Evolutionary conservation across 139 green algal species (phyloP), one percentile per base, ranked within the genome.

Genomic region (Pycnococcus provasolii): DNA sequence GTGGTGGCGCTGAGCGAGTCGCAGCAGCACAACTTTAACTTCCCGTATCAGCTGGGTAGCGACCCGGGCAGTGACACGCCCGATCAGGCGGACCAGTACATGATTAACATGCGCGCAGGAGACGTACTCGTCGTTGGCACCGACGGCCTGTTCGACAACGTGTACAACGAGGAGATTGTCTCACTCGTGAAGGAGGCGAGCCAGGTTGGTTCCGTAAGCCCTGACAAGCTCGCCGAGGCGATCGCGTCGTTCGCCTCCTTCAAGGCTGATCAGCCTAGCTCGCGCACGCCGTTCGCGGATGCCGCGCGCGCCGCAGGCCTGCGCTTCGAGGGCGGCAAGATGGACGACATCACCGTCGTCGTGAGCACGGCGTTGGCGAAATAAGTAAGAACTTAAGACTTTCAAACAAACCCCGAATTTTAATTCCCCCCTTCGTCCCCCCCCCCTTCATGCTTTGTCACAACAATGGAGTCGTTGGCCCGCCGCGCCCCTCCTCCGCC

Each of bases 11-110:
- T 88, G 68, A 91, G 81, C 4, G 89, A 88, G 1, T 80, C 87
- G 61, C 91, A 97, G 83, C 90, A 98, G 80, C 91, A 97, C 77
- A 78, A 79, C 64, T 99, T 99, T 84, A 98, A 99, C 84, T 99
- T 95, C 64, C 93, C 93, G 15, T 98, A 84, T 84, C 79, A 85
- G 65, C 58, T 84, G n/a, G 77, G 73, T 53, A 68, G 64, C 53
- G 60, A 74, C 15, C 47, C 48, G 4, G 47, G 55, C 53, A 67
- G 3, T n/a, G 73, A 74, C 55, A 40, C 9, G 9, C 62, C 67
- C 13, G 70, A 79, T 15, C 46, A 85, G 59, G 81, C 82, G 15
- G 70, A 85, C 40, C 7, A 79, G n/a, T 91, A 85, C 64, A 8
- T 78, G 42, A 66, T 96, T 9, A 53, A 75, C 1, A 74, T 96